A percentile compares a stretch with the other conserved stretches of the same genome.
Conservation (phyloP, 805 yeast genomes). For the Clavispora asparagi region DNA sequence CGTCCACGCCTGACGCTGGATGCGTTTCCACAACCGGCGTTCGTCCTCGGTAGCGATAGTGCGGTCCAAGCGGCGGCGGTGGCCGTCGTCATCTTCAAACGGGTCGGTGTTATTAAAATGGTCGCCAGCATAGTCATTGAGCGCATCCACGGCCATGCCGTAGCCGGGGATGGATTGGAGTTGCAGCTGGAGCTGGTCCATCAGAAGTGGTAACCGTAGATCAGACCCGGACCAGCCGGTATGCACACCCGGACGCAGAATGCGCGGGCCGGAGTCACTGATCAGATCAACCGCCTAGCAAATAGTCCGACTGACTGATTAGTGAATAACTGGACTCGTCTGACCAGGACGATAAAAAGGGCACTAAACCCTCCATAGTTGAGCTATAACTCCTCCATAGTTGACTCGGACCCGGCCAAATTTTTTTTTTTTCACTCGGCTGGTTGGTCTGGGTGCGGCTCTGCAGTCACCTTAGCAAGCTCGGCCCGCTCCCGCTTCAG, state of each 20-base stretch:
- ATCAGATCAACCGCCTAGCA: too few species aligned
- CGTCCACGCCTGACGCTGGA: slow-evolving; percentile 79
- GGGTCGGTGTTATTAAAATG: slow-evolving; percentile 63
- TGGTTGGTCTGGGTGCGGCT: too few species aligned
- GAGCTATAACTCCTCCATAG: too few species aligned
- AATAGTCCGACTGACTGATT: too few species aligned
- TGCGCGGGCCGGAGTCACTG: too few species aligned
- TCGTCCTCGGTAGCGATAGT: slow-evolving; percentile 44
- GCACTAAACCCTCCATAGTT: too few species aligned
- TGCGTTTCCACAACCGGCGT: slow-evolving; percentile 60
- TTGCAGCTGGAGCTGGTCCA: slow-evolving; percentile 14
- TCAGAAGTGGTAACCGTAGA: background rate
- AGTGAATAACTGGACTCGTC: too few species aligned
- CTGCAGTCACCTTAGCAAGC: background rate
- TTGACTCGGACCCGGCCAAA: too few species aligned
- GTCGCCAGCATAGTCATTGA: slow-evolving; percentile 66
- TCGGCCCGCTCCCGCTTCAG: slow-evolving; percentile 1
- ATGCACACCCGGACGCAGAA: too few species aligned
- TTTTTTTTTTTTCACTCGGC: too few species aligned
- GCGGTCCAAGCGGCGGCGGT: slow-evolving; percentile 56
- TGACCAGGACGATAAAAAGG: too few species aligned
- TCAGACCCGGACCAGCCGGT: background rate
- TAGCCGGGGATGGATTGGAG: slow-evolving; percentile 46
- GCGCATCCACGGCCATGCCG: slow-evolving; percentile 48
- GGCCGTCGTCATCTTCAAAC: slow-evolving; percentile 54